Base-by-base conservation (phyloP, 1,139 yeast genomes). In the Taiozyma sp. region DNA sequence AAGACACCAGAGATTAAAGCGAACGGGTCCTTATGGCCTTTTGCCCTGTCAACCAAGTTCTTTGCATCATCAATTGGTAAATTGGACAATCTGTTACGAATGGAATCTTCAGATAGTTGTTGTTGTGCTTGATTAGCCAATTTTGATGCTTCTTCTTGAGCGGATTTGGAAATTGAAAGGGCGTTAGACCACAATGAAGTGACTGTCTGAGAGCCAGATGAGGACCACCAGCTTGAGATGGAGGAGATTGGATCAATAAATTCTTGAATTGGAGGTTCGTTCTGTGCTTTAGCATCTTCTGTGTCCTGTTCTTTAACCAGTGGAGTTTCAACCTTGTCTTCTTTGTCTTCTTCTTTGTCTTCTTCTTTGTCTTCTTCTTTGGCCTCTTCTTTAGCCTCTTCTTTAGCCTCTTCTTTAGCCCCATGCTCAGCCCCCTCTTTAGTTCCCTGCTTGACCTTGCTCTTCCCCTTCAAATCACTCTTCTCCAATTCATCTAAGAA, bases 401-500 rank as follows among this genome's bases (percentile, higher is more conserved):
- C 27, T 24, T 24, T 24, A 24, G 8, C 67, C 19, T 73, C 73
- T 28, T 28, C 29, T 27, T 27, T 2, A 19, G 3, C 2, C 19
- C 19, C 19, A 19, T 19, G 3, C 19, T 19, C 8, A 24, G 27
- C 8, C 53, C 67, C 71, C 4, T 52, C 23, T 40, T 47, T n/a
- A 47, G 45, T 29, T 13, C 49, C 49, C 6, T 47, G 47, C 29
- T 40, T 27, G 8, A 4, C 27, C 9, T 42, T 44, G 13, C 41
- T 29, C 14, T 42, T 23, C 2, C 45, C 44, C 43, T 57, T 53
- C 42, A 59, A 52, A 47, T 68, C 71, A 47, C 68, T 70, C 51
- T 71, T 70, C 32, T 81, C 89, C 57, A 93, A 73, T 64, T 92
- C 96, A 65, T 92, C 97, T 55, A 93, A 73, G 62, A 93, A 92